Conservation (phyloP, 2,329 filamentous ascomycete genomes). For the Ascochyta rabiei region DNA sequence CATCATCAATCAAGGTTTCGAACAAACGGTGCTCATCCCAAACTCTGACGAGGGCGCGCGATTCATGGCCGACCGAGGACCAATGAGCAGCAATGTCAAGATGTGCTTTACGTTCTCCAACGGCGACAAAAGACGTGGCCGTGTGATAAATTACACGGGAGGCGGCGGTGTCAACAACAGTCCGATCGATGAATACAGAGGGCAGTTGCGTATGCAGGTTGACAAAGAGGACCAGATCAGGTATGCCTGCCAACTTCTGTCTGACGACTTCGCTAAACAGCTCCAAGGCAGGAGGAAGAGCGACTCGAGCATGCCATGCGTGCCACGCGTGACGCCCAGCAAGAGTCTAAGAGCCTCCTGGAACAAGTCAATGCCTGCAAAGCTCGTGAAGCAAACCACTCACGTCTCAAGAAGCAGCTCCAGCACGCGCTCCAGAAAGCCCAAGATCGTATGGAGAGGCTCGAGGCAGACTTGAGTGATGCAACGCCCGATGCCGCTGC, state of each 20-base stretch:
- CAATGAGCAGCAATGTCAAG: constrained; percentile 67
- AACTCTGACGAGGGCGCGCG: constrained; percentile 69
- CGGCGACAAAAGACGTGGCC: constrained; percentile 64
- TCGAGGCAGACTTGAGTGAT: constrained; percentile 69
- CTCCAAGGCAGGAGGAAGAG: constrained; percentile 50
- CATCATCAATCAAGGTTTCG: constrained; percentile 81
- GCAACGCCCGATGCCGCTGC: constrained; percentile 66
- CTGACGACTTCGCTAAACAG: constrained; percentile 6
- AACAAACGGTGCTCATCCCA: constrained; percentile 81
- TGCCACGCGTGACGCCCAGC: constrained; percentile 35
- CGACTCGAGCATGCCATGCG: constrained; percentile 59
- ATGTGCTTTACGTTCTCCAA: constrained; percentile 75
- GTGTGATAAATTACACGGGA: constrained; percentile 49
- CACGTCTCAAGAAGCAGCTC: constrained; percentile 55
- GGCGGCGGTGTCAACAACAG: constrained; percentile 57
- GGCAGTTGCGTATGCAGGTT: constrained; percentile 76
- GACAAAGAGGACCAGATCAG: constrained; percentile 72
- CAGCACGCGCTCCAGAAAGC: constrained; percentile 64
- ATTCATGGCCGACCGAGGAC: constrained; percentile 67
- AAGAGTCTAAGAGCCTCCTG: constrained; percentile 40
- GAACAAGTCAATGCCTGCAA: constrained; percentile 56
- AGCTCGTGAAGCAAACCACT: constrained; percentile 58
- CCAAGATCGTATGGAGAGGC: constrained; percentile 66
- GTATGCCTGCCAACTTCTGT: constrained; percentile 37
- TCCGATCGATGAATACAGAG: constrained; percentile 60